phyloP scores from a whole-genome alignment of 768 basidiomycete genomes.

The Neoboletus magnificus region DNA sequence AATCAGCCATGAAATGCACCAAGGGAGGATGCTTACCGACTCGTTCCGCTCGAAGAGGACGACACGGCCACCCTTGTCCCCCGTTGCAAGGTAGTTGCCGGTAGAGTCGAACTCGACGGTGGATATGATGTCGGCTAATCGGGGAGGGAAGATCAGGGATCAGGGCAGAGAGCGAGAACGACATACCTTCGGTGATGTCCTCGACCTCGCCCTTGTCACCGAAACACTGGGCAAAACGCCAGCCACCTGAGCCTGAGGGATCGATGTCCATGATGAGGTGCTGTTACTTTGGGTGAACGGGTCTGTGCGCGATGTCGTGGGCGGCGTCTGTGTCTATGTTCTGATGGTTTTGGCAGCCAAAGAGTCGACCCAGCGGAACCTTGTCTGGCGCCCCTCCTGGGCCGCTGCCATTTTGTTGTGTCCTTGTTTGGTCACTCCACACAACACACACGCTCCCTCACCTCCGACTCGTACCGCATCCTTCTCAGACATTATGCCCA shows the following conservation, averaged over 20 bases:
- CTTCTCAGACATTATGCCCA: slow-evolving; percentile 53
- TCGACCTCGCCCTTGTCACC: slow-evolving; percentile 99
- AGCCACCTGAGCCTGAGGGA: slow-evolving; percentile 79
- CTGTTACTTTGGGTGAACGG: not conserved
- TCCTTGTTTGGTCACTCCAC: slow-evolving; percentile 28
- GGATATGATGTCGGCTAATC: slow-evolving; percentile 97
- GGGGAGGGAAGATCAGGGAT: slow-evolving; percentile 11
- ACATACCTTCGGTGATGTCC: slow-evolving; percentile 96
- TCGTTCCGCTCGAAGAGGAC: slow-evolving; percentile 99
- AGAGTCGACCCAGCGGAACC: slow-evolving; percentile 17
- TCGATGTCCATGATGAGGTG: slow-evolving; percentile 70
- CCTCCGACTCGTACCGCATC: slow-evolving; percentile 31
- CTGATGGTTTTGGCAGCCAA: slow-evolving; percentile 8
- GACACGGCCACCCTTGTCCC: slow-evolving; percentile 98
- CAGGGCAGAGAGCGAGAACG: slow-evolving; percentile 8
- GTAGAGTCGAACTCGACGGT: slow-evolving; percentile 99
- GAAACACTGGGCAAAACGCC: slow-evolving; percentile 99
- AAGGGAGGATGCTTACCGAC: slow-evolving; percentile 54
- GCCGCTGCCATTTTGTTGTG: slow-evolving; percentile 29
- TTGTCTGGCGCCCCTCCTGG: slow-evolving; percentile 17
- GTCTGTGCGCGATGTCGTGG: slow-evolving; percentile 11
- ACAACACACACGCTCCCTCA: not conserved
- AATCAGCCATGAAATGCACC: slow-evolving; percentile 29
- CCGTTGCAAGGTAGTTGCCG: slow-evolving; percentile 98
- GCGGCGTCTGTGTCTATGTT: slow-evolving; percentile 9